Conservation (phyloP, 148 eudicot species). For the Cornus kousa region DNA sequence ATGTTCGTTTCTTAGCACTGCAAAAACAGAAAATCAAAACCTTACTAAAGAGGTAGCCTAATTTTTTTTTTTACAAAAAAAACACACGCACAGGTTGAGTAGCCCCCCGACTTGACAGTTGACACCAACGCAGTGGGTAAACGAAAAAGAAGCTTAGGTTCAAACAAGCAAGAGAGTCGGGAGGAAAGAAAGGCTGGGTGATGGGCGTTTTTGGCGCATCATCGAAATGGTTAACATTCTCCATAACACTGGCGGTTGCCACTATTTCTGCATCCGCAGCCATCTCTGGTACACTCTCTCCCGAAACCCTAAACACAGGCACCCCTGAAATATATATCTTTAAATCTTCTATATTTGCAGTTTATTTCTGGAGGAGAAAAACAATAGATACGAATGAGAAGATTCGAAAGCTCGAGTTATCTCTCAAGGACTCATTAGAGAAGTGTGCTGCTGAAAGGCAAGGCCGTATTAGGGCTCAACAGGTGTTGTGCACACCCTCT, state of each 20-base stretch:
- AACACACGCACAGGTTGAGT: too few species aligned
- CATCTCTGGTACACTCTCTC: slow-evolving; percentile 25
- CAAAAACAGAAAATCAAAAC: too few species aligned
- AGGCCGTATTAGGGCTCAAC: slow-evolving; percentile 87
- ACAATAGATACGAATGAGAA: slow-evolving; percentile 34
- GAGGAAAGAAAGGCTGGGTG: too few species aligned
- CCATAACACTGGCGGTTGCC: slow-evolving; percentile 35
- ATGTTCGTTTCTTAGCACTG: too few species aligned
- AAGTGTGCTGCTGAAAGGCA: slow-evolving; percentile 79
- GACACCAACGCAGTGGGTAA: too few species aligned
- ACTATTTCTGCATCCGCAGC: slow-evolving; percentile 31
- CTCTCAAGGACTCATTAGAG: slow-evolving; percentile 42
- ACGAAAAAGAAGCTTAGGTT: too few species aligned
- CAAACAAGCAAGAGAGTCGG: too few species aligned
- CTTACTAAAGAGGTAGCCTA: too few species aligned
- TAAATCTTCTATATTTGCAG: slow-evolving; percentile 9
- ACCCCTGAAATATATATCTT: too few species aligned
- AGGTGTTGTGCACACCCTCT: slow-evolving; percentile 34
- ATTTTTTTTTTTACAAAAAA: too few species aligned
- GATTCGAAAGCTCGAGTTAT: slow-evolving; percentile 47
- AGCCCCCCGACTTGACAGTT: too few species aligned
- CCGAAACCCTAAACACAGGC: not conserved
- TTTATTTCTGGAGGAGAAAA: slow-evolving; percentile 45
- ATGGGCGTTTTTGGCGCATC: slow-evolving; percentile 27
- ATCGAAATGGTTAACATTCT: slow-evolving; percentile 42